Evolutionary conservation across 2,329 filamentous ascomycete genomes (phyloP).

Genomic region (Emydomyces testavorans): DNA sequence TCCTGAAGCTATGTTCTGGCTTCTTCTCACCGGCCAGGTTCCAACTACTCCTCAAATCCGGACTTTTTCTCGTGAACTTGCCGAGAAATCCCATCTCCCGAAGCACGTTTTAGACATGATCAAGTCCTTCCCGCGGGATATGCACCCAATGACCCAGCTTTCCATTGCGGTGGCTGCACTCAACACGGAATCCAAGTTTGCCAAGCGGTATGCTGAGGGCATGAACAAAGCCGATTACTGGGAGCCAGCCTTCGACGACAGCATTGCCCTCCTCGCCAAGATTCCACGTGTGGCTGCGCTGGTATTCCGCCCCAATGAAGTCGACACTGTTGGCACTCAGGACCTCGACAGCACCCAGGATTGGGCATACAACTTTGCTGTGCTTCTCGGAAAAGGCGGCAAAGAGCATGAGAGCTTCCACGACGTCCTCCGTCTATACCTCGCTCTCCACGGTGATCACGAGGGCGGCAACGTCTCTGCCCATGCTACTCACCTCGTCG

Average conservation of each 20-base stretch:
- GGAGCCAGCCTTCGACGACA: slow-evolving; percentile 95
- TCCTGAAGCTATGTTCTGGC: slow-evolving; percentile 99
- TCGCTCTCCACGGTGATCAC: slow-evolving; percentile 94
- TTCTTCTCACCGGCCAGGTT: slow-evolving; percentile 84
- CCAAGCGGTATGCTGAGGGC: slow-evolving; percentile 81
- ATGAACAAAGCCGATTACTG: slow-evolving; percentile 95
- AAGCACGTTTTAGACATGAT: slow-evolving; percentile 77
- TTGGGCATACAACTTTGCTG: slow-evolving; percentile 98
- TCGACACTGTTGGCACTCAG: slow-evolving; percentile 61
- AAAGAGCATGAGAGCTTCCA: slow-evolving; percentile 86
- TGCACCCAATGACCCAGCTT: slow-evolving; percentile 98
- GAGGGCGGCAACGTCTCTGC: slow-evolving; percentile 97
- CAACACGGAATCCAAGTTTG: slow-evolving; percentile 88
- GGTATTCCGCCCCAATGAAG: slow-evolving; percentile 82
- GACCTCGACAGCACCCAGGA: slow-evolving; percentile 74
- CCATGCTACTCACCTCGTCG: slow-evolving; percentile 87
- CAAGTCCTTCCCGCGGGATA: slow-evolving; percentile 73
- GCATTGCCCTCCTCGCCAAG: slow-evolving; percentile 86
- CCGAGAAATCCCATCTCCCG: slow-evolving; percentile 73
- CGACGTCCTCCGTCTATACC: slow-evolving; percentile 83
- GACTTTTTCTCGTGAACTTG: slow-evolving; percentile 70
- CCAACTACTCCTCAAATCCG: slow-evolving; percentile 74
- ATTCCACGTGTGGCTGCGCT: slow-evolving; percentile 92
- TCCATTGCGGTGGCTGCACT: slow-evolving; percentile 90
- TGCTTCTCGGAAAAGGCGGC: slow-evolving; percentile 78